Percentiles rank a stretch among this genome's conserved stretches.
Evolutionary conservation across 805 yeast species (phyloP).

Genomic region (Candida hungchunana): DNA sequence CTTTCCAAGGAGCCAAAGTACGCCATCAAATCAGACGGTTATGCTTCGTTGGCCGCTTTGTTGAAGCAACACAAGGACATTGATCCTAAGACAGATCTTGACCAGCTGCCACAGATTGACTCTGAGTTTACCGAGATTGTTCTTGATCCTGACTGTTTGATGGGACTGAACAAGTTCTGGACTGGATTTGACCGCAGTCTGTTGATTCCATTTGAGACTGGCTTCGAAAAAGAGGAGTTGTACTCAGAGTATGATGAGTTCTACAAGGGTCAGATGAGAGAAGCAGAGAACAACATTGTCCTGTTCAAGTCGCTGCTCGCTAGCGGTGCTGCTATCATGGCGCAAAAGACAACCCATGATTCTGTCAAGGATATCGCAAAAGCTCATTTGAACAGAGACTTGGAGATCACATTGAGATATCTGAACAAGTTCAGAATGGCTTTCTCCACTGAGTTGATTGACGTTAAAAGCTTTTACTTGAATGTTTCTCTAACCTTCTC

Average conservation of each 20-base stretch:
- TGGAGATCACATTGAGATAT: conserved; percentile 24
- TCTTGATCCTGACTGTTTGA: conserved; percentile 23
- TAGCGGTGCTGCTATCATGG: conserved; percentile 21
- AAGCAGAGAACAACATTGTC: conserved; percentile 24
- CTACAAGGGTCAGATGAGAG: conserved; percentile 16
- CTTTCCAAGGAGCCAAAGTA: conserved; percentile 10
- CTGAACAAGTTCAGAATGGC: conserved; percentile 23
- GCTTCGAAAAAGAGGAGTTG: conserved; percentile 20
- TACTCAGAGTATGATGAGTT: conserved; percentile 23
- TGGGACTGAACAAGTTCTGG: conserved; percentile 22
- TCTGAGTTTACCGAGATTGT: conserved; percentile 22
- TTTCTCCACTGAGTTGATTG: conserved; percentile 7
- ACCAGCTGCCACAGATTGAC: conserved; percentile 17
- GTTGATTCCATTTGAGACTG: conserved; percentile 11
- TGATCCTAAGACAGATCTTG: conserved; percentile 14
- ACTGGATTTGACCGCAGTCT: conserved; percentile 6
- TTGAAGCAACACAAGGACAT: conserved; percentile 20
- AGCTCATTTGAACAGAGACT: conserved; percentile 18
- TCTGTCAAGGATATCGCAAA: conserved; percentile 13
- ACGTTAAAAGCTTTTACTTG: conserved; percentile 15
- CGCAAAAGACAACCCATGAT: conserved; percentile 10
- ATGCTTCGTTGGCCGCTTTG: conserved; percentile 13
- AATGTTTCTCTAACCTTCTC: conserved; percentile 24
- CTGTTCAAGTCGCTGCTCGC: conserved; percentile 24
- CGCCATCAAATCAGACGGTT: conserved; percentile 18